Percentiles rank a stretch among this genome's conserved stretches.
Evolutionary conservation across 352 stramenopile genomes (phyloP).

Genomic region (Saprolegnia diclina): DNA sequence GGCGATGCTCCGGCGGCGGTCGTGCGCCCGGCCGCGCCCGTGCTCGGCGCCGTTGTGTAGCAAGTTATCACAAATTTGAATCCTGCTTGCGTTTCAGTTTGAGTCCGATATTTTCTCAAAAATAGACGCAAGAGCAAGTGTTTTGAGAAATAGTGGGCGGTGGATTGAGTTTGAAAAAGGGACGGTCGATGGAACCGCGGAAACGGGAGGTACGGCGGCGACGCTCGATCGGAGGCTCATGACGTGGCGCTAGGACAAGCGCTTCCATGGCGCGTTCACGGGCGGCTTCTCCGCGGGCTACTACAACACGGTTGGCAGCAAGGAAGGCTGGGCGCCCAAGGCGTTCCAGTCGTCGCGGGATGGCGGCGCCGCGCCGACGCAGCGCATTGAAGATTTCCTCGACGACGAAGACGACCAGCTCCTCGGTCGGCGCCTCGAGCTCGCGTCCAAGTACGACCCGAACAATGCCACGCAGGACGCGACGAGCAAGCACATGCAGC

Average conservation of each 20-base stretch:
- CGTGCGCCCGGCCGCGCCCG: background rate
- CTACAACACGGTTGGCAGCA: conserved; percentile 89
- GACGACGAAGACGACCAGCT: conserved; percentile 91
- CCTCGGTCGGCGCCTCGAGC: conserved; percentile 71
- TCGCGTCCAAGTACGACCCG: conserved; percentile 56
- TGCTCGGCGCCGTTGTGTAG: background rate
- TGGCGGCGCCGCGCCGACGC: conserved; percentile 33
- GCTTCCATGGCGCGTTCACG: conserved; percentile 93
- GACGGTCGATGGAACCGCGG: background rate
- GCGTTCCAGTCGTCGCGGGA: conserved; percentile 77
- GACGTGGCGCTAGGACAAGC: conserved; percentile 25
- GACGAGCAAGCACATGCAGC: conserved; percentile 29
- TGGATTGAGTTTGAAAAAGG: background rate
- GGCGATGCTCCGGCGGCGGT: background rate
- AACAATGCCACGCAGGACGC: conserved; percentile 33
- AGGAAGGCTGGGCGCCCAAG: conserved; percentile 83
- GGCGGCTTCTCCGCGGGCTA: conserved; percentile 91
- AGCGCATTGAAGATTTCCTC: conserved; percentile 91
- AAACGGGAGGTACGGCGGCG: background rate
- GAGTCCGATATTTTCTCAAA: background rate
- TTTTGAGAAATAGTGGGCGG: background rate
- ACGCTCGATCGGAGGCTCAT: background rate
- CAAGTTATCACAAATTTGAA: background rate
- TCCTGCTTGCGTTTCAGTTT: background rate
- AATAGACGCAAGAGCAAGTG: background rate